Evolutionary conservation across 768 basidiomycete species (phyloP).

Genomic region (Lentinula edodes): DNA sequence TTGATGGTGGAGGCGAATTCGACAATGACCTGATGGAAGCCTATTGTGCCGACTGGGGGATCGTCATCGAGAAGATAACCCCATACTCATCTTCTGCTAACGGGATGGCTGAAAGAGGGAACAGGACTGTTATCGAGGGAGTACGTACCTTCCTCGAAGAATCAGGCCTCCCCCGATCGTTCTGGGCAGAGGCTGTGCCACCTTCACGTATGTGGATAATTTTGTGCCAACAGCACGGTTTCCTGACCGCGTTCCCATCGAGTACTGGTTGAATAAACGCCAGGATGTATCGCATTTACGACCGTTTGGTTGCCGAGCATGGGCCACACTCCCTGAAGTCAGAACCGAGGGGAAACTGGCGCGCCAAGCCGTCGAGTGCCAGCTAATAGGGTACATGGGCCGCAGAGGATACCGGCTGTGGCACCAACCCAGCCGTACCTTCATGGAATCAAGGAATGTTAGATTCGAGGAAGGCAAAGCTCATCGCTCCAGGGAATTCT

Average conservation of each 20-base stretch:
- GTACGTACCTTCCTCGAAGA: background rate
- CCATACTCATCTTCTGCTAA: constrained; percentile 21
- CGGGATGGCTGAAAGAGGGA: constrained; percentile 18
- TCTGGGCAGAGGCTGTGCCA: background rate
- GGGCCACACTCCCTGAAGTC: background rate
- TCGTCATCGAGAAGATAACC: constrained; percentile 13
- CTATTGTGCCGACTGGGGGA: constrained; percentile 15
- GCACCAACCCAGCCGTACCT: background rate
- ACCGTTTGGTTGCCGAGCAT: background rate
- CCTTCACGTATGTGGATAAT: background rate
- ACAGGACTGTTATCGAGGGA: constrained; percentile 15
- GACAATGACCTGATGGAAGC: constrained; percentile 15
- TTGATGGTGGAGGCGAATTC: constrained; percentile 25
- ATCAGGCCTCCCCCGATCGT: background rate
- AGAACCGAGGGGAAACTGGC: background rate
- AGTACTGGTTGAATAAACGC: background rate
- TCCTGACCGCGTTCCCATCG: background rate
- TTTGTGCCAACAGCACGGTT: background rate
- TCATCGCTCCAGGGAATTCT: too few species aligned
- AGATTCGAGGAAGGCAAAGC: background rate
- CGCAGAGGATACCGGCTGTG: background rate
- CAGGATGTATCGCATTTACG: background rate
- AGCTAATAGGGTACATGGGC: background rate
- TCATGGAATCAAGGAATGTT: background rate
- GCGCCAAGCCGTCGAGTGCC: background rate